Conservation (phyloP, 768 basidiomycete species). For the Floccularia luteovirens region DNA sequence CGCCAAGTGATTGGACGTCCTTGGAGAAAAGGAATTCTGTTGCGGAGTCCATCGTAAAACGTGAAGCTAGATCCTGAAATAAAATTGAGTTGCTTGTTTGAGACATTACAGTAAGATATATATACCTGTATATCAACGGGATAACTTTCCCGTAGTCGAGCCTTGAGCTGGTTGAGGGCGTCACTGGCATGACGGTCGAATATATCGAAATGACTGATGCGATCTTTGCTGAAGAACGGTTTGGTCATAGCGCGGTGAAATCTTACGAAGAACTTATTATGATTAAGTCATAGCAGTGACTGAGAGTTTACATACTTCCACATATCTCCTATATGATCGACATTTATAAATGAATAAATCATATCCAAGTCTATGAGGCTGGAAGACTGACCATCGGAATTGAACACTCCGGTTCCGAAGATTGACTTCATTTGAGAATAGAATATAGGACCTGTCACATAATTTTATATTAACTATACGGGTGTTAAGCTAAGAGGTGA, state of each 20-base stretch:
- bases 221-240: conserved; percentile 61
- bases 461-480: background rate
- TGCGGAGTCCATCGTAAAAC: conserved; percentile 62
- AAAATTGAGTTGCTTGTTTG: background rate
- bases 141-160: conserved; percentile 34
- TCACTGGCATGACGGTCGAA: conserved; percentile 47
- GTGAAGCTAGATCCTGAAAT: conserved; percentile 31
- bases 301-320: conserved; percentile 47
- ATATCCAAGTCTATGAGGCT: background rate
- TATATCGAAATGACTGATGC: conserved; percentile 54
- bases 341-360: background rate
- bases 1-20: conserved; percentile 39
- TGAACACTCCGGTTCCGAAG: conserved; percentile 54
- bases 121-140: conserved; percentile 52
- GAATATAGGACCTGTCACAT: conserved; percentile 14
- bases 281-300: background rate
- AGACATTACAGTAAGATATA: background rate
- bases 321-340: conserved; percentile 38
- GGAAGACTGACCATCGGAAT: conserved; percentile 38
- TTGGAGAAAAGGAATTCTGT: conserved; percentile 53
- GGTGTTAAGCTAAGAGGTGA: no score
- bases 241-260: conserved; percentile 64
- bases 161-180: conserved; percentile 35
- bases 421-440: conserved; percentile 22
- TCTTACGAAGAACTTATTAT: conserved; percentile 20